Evolutionary conservation across 345 rosid species (phyloP).

Genomic region (Melastoma malabathricum): DNA sequence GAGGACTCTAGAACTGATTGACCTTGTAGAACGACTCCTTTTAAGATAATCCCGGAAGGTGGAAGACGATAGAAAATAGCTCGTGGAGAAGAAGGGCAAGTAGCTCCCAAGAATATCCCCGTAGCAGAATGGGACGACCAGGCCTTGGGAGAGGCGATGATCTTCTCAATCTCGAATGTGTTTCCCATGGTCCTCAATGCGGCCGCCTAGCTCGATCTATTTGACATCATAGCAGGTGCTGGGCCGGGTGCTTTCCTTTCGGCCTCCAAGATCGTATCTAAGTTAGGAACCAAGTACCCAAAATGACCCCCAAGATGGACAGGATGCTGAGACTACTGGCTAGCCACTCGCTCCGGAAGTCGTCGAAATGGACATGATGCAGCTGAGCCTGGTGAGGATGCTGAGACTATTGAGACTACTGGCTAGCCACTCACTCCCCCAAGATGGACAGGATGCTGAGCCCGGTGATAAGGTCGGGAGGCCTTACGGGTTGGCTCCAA

Average conservation of each 20-base stretch:
- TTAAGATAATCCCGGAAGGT: no score
- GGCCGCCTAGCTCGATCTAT: conserved; percentile 13
- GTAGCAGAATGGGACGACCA: no score
- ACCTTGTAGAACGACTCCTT: no score
- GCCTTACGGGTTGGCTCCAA: conserved; percentile 18
- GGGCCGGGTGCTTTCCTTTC: conserved; percentile 11
- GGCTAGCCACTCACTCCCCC: conserved; percentile 16
- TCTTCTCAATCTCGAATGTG: conserved; percentile 4
- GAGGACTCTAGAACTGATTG: no score
- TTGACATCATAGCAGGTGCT: conserved; percentile 16
- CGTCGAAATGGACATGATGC: conserved; percentile 23
- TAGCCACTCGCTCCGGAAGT: no score
- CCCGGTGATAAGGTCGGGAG: conserved; percentile 10
- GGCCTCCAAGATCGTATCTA: conserved; percentile 15
- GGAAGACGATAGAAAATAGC: no score
- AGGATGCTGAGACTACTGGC: no score
- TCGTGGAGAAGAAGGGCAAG: no score
- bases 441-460: neutral
- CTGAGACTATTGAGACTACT: conserved; percentile 19
- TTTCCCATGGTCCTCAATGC: conserved; percentile 17
- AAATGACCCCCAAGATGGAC: no score
- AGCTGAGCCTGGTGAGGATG: no score
- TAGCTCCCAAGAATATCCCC: no score
- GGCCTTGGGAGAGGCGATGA: conserved; percentile 11
- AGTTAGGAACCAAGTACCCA: conserved; percentile 11